These are phyloP conservation scores for Blyttiomyces sp. DNA, from an alignment of 371 early-diverging fungal genomes.

Conservation along the genomic window DNA sequence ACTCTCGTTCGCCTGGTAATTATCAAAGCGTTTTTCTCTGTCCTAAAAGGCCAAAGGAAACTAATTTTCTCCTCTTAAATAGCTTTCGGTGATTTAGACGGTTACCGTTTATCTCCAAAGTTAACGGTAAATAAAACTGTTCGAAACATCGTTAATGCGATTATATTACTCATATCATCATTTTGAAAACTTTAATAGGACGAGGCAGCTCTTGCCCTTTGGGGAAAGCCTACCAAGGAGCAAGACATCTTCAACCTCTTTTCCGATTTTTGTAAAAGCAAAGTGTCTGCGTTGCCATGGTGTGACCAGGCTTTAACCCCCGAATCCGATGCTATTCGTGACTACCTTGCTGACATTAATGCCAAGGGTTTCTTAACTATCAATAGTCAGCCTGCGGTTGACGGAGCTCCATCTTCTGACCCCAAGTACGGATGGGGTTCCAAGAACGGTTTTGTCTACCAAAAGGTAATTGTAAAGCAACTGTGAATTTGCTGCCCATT, in stretches of 20 bases:
- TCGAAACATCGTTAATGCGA: not conserved
- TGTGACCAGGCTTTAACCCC: constrained; percentile 77
- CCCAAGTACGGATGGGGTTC: constrained; percentile 94
- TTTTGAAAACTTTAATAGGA: not conserved
- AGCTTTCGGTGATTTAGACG: constrained; percentile 91
- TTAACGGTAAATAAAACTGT: constrained; percentile 35
- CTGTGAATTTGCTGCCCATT: no score
- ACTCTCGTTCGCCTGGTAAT: constrained; percentile 74
- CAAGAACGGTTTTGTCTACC: constrained; percentile 93
- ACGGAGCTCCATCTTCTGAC: constrained; percentile 81
- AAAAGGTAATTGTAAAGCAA: constrained; percentile 64
- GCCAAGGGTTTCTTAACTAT: constrained; percentile 85
- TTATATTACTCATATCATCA: not conserved
- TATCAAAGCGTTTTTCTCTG: not conserved
- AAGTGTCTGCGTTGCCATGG: constrained; percentile 87
- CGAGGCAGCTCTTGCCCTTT: constrained; percentile 59
- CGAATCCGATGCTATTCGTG: constrained; percentile 79
- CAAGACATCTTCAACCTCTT: constrained; percentile 75
- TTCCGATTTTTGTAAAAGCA: constrained; percentile 77
- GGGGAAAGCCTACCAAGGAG: constrained; percentile 73
- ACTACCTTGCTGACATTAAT: constrained; percentile 73
- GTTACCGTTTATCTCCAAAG: constrained; percentile 82
- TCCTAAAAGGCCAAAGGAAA: not conserved
- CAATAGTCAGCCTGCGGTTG: constrained; percentile 95
- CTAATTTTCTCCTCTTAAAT: no score